Percentiles rank a stretch among this genome's conserved stretches.
Conservation (phyloP, 2,329 filamentous ascomycete genomes). For the Trichoderma sp. region DNA sequence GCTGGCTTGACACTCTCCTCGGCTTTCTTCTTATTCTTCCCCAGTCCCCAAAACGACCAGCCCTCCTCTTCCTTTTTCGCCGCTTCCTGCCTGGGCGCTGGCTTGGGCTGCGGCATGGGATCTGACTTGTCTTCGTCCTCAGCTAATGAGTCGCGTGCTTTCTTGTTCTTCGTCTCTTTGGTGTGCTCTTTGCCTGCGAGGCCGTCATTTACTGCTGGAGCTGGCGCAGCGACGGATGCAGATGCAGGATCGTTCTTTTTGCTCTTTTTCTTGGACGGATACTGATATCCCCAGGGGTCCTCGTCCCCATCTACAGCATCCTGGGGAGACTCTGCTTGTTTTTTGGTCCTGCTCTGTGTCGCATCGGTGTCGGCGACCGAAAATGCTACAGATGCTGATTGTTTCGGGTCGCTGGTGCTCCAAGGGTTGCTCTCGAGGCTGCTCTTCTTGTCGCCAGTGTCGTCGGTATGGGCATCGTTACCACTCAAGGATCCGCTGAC, state of each 20-base stretch:
- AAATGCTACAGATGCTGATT: constrained; percentile 51
- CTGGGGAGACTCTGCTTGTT: constrained; percentile 40
- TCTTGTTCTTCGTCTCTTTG: constrained; percentile 49
- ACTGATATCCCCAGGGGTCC: constrained; percentile 43
- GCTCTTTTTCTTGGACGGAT: constrained; percentile 48
- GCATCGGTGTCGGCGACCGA: constrained; percentile 55
- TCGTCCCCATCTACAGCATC: constrained; percentile 34
- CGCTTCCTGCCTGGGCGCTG: constrained; percentile 28
- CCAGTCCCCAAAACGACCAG: constrained; percentile 37
- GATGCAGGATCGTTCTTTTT: constrained; percentile 40
- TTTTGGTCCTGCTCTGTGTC: constrained; percentile 43
- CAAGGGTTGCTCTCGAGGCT: constrained; percentile 54
- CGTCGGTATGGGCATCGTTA: constrained; percentile 38
- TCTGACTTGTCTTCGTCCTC: constrained; percentile 29
- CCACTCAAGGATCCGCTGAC: constrained; percentile 40
- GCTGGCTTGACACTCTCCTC: constrained; percentile 10
- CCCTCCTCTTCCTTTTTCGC: constrained; percentile 39
- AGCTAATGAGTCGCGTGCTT: constrained; percentile 35
- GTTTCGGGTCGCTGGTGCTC: constrained; percentile 55
- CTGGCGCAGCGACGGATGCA: constrained; percentile 34
- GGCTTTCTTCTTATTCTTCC: constrained; percentile 39
- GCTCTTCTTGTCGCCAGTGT: constrained; percentile 47
- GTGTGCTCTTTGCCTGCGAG: constrained; percentile 35
- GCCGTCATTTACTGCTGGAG: constrained; percentile 32
- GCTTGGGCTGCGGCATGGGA: constrained; percentile 37